A percentile compares a stretch with the other conserved stretches of the same genome.
These are phyloP conservation scores for Piloderma croceum DNA, from an alignment of 768 basidiomycete genomes.

Conservation along the genomic window DNA sequence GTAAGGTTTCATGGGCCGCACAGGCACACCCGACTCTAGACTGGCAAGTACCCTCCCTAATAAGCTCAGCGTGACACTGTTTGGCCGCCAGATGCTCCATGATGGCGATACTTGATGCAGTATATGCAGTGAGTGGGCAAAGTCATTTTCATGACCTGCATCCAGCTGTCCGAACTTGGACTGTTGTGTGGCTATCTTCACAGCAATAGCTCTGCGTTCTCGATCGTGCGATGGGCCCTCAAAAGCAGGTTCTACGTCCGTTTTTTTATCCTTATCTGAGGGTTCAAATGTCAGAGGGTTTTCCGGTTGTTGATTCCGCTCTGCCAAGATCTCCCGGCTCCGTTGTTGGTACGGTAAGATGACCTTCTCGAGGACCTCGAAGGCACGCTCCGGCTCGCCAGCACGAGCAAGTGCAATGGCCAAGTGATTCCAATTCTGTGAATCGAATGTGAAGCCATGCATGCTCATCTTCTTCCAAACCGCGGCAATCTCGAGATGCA, in stretches of 20 bases:
- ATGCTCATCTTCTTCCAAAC: slow-evolving; percentile 62
- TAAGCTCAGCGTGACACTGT: slow-evolving; percentile 41
- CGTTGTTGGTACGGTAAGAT: slow-evolving; percentile 53
- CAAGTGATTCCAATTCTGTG: slow-evolving; percentile 90
- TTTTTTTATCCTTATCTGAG: slow-evolving; percentile 10
- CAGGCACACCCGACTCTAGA: slow-evolving; percentile 45
- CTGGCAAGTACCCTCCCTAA: slow-evolving; percentile 42
- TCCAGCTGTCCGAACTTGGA: no score
- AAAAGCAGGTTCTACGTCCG: slow-evolving; percentile 17
- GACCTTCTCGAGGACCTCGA: slow-evolving; percentile 74
- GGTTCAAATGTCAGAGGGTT: slow-evolving; percentile 39
- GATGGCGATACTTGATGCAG: slow-evolving; percentile 59
- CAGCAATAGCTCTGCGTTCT: slow-evolving; percentile 20
- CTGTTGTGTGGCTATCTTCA: slow-evolving; percentile 14
- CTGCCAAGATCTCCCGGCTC: slow-evolving; percentile 14
- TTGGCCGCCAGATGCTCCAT: slow-evolving; percentile 66
- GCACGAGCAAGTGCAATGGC: slow-evolving; percentile 70
- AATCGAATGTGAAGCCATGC: slow-evolving; percentile 72
- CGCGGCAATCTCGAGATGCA: slow-evolving; percentile 53
- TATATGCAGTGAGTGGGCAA: slow-evolving; percentile 53
- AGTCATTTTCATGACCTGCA: slow-evolving; percentile 45
- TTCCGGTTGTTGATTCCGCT: slow-evolving; percentile 28
- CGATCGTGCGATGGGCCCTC: slow-evolving; percentile 27
- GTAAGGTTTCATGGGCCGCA: slow-evolving; percentile 35
- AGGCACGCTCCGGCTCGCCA: slow-evolving; percentile 77